Conservation (phyloP, 768 basidiomycete genomes). For the Wakefieldia striispora region DNA sequence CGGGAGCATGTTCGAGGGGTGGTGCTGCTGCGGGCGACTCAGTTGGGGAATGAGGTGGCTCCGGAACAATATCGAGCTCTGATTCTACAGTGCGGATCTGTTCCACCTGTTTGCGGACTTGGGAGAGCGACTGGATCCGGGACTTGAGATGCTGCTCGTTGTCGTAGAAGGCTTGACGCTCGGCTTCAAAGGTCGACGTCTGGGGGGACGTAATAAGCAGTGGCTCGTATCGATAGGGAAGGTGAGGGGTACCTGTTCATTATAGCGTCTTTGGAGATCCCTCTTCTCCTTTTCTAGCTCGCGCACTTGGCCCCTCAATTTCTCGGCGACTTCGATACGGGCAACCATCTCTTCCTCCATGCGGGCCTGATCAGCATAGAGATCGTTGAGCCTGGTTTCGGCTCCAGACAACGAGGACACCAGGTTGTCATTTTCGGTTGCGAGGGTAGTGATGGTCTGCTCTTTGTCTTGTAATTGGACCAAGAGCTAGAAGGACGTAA, state of each 20-base stretch:
- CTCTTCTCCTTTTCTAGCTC: conserved; percentile 89
- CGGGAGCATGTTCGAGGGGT: conserved; percentile 44
- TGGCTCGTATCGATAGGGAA: conserved; percentile 11
- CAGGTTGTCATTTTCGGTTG: conserved; percentile 63
- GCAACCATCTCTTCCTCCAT: conserved; percentile 81
- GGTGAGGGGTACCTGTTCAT: conserved; percentile 66
- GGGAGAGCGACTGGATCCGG: conserved; percentile 76
- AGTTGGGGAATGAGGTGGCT: conserved; percentile 31
- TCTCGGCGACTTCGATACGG: conserved; percentile 80
- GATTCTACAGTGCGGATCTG: conserved; percentile 31
- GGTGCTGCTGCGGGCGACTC: conserved; percentile 22
- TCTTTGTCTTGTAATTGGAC: conserved; percentile 79
- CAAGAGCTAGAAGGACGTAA: conserved; percentile 52
- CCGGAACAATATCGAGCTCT: conserved; percentile 41
- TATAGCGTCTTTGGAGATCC: conserved; percentile 78
- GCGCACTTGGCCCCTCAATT: conserved; percentile 74
- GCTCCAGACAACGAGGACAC: conserved; percentile 63
- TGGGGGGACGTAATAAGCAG: conserved; percentile 30
- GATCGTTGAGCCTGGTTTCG: conserved; percentile 71
- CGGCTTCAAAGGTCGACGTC: conserved; percentile 88
- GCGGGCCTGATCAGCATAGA: conserved; percentile 78
- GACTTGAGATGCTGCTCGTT: conserved; percentile 93
- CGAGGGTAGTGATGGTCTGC: conserved; percentile 57
- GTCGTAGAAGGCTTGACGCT: conserved; percentile 90
- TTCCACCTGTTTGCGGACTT: conserved; percentile 58